Evolutionary conservation across 768 basidiomycete genomes (phyloP).

Genomic region (Boletus fagicola): DNA sequence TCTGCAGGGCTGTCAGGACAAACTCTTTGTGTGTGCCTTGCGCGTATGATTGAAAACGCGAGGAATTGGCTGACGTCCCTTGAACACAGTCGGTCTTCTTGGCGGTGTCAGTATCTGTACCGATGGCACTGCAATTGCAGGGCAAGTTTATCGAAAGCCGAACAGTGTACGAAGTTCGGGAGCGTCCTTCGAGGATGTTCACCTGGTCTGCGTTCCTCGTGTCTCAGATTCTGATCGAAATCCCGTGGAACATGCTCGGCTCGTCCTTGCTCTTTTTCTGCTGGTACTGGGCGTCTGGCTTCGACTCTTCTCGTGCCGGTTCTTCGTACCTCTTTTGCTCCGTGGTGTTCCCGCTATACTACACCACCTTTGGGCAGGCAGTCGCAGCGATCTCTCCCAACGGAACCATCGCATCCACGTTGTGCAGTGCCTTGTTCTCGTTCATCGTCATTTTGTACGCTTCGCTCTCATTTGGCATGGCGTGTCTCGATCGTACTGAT

Average conservation of each 20-base stretch:
- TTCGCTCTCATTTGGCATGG: background rate
- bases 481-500: no score
- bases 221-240: slow-evolving; percentile 47
- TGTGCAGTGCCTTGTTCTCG: slow-evolving; percentile 39
- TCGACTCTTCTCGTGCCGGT: slow-evolving; percentile 36
- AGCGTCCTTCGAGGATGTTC: slow-evolving; percentile 63
- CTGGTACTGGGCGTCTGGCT: slow-evolving; percentile 51
- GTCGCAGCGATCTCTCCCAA: slow-evolving; percentile 43
- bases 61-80: background rate
- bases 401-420: slow-evolving; percentile 38
- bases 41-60: rapidly evolving
- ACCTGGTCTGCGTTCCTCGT: slow-evolving; percentile 59
- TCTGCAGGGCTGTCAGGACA: slow-evolving; percentile 37
- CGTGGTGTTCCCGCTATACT: slow-evolving; percentile 44
- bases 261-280: slow-evolving; percentile 43
- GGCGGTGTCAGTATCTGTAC: slow-evolving; percentile 38
- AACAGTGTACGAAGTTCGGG: slow-evolving; percentile 59
- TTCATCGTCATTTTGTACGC: slow-evolving; percentile 45
- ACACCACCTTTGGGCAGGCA: slow-evolving; percentile 41
- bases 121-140: slow-evolving; percentile 59
- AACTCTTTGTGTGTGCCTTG: slow-evolving; percentile 40
- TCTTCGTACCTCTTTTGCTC: slow-evolving; percentile 40
- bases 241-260: slow-evolving; percentile 44
- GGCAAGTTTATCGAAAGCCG: slow-evolving; percentile 55
- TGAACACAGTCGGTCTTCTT: slow-evolving; percentile 47